Base-by-base conservation (phyloP, 768 basidiomycete genomes). In the Hemileccinum rubropunctum region DNA sequence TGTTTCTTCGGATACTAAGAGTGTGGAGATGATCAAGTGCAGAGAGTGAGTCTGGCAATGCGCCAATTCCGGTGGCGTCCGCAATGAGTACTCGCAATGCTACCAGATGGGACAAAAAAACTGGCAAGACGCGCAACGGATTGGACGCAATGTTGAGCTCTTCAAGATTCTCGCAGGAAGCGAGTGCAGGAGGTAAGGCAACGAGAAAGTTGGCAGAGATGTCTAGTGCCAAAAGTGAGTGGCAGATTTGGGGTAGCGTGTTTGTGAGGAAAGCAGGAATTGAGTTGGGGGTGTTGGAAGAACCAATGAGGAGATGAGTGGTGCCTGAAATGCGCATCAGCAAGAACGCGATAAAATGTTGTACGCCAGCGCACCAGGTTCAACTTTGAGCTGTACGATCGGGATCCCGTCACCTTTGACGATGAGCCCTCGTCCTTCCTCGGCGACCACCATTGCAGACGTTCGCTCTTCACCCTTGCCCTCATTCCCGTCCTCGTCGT, bases 121-220 rank as follows among this genome's bases (percentile, higher is more conserved):
- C 76, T 14, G 97, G 97, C n/a, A 98, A 77, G n/a, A 86, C 85
- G 39, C 90, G 83, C 23, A 98, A 76, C 7, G 91, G 89, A 66
- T 99, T 99, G 44, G 84, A 87, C 11, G 90, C 90, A 46, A 98
- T 78, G 64, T 98, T 95, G 39, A 99, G 78, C 68, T 99, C 97
- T 67, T 98, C 94, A 32, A 99, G 81, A 60, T 75, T 79, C 54
- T 76, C 74, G 64, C 95, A 97, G 13, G 81, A 71, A n/a, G 83
- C 83, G 39, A 99, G 79, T 15, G 85, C 81, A 17, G 87, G 84
- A 11, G 97, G 94, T 40, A 99, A 72, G 32, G 87, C 86, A 37
- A 82, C 80, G 41, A 95, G 78, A 59, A 88, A 87, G 67, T 95
- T 95, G 55, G 84, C 82, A 30, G 93, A 94, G 36, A 99, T 88